phyloP scores from a whole-genome alignment of 1,284 basidiomycete species.

The Ganoderma leucocontextum region DNA sequence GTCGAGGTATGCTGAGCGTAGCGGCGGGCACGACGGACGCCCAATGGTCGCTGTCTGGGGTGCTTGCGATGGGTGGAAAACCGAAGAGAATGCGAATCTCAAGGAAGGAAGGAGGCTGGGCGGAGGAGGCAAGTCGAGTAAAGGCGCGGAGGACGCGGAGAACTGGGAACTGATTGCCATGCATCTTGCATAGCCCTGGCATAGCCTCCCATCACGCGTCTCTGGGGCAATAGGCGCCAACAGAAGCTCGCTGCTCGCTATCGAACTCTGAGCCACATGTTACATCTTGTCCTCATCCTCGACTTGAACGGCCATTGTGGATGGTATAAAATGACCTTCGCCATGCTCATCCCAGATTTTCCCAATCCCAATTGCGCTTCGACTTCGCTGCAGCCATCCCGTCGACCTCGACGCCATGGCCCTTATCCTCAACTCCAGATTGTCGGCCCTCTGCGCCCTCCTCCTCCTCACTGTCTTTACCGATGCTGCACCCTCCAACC shows the following conservation, averaged over 20 bases:
- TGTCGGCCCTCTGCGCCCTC: slow-evolving; percentile 31
- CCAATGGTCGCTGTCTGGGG: neutral
- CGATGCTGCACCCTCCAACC: slow-evolving; percentile 16
- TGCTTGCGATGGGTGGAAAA: neutral
- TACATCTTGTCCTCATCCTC: neutral
- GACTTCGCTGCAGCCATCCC: slow-evolving; percentile 2
- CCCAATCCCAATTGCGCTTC: slow-evolving; percentile 16
- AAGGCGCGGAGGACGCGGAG: neutral
- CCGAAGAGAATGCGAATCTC: neutral
- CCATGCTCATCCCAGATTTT: slow-evolving; percentile 21
- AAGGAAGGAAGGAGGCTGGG: neutral
- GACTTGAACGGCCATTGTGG: neutral
- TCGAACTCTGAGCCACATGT: neutral
- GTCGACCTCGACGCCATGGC: slow-evolving; percentile 23
- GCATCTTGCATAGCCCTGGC: too few relatives aligned
- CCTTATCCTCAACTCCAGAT: slow-evolving; percentile 29
- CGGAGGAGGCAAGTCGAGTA: neutral
- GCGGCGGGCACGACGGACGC: neutral
- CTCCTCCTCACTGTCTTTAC: slow-evolving; percentile 27
- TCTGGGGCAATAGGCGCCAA: neutral
- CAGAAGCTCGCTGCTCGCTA: neutral
- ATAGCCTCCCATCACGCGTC: neutral
- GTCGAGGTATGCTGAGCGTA: neutral
- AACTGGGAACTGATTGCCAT: too few relatives aligned
- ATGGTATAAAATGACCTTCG: slow-evolving; percentile 14